Percentiles rank a stretch among this genome's conserved stretches.
These are phyloP conservation scores for Podospora bellae-mahoneyi DNA, from an alignment of 495 filamentous ascomycete genomes.

Conservation along the genomic window DNA sequence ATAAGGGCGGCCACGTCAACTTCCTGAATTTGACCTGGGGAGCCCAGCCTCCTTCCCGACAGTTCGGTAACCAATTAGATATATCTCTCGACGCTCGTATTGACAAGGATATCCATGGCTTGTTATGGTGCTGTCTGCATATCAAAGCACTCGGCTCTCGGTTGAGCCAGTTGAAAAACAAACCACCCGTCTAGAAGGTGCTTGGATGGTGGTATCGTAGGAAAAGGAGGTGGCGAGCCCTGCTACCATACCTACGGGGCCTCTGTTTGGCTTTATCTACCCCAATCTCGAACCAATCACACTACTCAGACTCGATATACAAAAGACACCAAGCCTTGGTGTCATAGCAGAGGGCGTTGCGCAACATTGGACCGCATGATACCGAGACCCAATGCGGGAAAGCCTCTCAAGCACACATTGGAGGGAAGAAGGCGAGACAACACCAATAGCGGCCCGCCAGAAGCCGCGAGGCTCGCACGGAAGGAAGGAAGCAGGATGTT, in stretches of 20 bases:
- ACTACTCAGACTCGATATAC: neutral
- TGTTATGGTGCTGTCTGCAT: neutral
- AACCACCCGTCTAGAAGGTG: neutral
- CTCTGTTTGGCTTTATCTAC: neutral
- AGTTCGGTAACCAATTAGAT: slow-evolving; percentile 4
- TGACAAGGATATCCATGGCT: neutral
- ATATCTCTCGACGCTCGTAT: neutral
- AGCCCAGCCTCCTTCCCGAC: neutral
- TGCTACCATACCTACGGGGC: neutral
- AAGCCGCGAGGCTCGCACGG: neutral
- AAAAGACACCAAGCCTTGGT: neutral
- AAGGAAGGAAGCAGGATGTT: neutral
- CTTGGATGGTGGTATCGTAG: neutral
- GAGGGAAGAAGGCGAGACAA: neutral
- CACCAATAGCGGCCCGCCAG: neutral
- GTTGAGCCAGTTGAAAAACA: neutral
- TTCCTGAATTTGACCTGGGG: neutral
- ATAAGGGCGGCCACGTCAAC: neutral
- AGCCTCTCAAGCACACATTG: neutral
- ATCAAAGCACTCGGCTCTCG: too few species aligned
- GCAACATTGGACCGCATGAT: slow-evolving; percentile 6
- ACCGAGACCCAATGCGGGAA: slow-evolving; percentile 6
- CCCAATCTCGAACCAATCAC: neutral
- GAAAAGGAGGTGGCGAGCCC: neutral
- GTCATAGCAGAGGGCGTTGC: neutral